These are phyloP conservation scores for Leccinum pallidistipes DNA, from an alignment of 1,284 basidiomycete genomes.

Conservation along the genomic window DNA sequence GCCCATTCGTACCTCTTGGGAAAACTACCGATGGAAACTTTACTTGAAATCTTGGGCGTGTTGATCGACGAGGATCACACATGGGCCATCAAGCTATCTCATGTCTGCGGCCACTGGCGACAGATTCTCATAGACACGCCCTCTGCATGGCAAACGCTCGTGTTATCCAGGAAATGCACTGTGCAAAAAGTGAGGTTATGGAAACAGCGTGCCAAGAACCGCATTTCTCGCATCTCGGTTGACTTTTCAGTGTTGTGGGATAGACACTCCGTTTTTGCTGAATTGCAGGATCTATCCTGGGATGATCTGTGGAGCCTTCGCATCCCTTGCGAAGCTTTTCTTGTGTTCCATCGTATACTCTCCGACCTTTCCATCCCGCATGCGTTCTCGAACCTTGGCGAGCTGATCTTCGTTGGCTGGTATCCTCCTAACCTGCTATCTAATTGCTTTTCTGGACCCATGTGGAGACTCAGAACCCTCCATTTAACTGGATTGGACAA, in stretches of 20 bases:
- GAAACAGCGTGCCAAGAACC: slow-evolving; percentile 53
- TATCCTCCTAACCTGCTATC: background rate
- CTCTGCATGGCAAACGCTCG: slow-evolving; percentile 56
- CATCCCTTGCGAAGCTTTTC: slow-evolving; percentile 23
- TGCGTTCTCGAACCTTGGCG: slow-evolving; percentile 37
- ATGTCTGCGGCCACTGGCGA: slow-evolving; percentile 63
- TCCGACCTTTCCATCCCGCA: slow-evolving; percentile 28
- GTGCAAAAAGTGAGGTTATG: slow-evolving; percentile 53
- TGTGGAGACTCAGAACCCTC: slow-evolving; percentile 28
- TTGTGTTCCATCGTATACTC: slow-evolving; percentile 22
- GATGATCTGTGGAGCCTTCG: slow-evolving; percentile 41
- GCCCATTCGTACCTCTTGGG: slow-evolving; percentile 38
- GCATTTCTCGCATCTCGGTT: slow-evolving; percentile 44
- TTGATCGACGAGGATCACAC: slow-evolving; percentile 44
- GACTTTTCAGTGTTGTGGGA: slow-evolving; percentile 14
- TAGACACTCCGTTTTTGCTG: slow-evolving; percentile 34
- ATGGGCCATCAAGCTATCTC: slow-evolving; percentile 47
- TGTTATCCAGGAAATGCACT: slow-evolving; percentile 51
- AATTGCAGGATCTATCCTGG: slow-evolving; percentile 47
- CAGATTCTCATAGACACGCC: slow-evolving; percentile 48
- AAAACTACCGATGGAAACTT: slow-evolving; percentile 64
- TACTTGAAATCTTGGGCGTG: slow-evolving; percentile 51
- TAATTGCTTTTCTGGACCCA: slow-evolving; percentile 4
- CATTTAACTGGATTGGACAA: slow-evolving; percentile 15
- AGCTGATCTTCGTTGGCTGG: slow-evolving; percentile 26